Conservation (phyloP, 73 alveolate genomes). For the Paraurostyla sp. region DNA sequence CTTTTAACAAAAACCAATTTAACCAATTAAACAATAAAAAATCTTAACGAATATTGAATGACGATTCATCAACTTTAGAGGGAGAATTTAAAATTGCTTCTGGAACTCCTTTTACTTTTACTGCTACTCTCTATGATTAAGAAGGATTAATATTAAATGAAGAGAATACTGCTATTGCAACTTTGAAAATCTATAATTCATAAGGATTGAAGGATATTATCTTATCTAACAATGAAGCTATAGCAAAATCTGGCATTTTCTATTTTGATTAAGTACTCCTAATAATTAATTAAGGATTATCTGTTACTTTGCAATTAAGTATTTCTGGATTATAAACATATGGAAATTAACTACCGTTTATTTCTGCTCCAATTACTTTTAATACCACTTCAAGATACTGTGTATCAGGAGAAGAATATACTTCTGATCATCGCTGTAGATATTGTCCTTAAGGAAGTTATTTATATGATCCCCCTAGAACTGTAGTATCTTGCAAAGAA, state of each 20-base stretch:
- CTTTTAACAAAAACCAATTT: too few relatives aligned
- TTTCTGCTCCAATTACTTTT: neutral
- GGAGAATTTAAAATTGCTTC: too few relatives aligned
- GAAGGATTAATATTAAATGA: neutral
- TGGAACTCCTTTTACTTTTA: neutral
- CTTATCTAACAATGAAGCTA: neutral
- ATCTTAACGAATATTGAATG: too few relatives aligned
- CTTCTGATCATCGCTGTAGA: neutral
- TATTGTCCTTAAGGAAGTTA: neutral
- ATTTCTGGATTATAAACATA: neutral
- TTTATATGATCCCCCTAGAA: neutral
- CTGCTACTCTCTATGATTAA: neutral
- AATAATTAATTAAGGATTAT: neutral
- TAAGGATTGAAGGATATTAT: neutral
- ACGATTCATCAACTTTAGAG: too few relatives aligned
- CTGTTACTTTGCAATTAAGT: neutral
- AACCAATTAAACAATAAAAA: too few relatives aligned
- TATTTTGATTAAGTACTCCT: neutral
- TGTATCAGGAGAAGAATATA: neutral
- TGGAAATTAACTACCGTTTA: neutral
- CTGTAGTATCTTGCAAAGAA: neutral
- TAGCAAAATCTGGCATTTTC: neutral
- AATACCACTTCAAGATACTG: neutral
- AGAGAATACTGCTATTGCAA: neutral
- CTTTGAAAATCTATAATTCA: neutral